Conservation (phyloP, 352 stramenopile species). For the Pythium oligandrum region DNA sequence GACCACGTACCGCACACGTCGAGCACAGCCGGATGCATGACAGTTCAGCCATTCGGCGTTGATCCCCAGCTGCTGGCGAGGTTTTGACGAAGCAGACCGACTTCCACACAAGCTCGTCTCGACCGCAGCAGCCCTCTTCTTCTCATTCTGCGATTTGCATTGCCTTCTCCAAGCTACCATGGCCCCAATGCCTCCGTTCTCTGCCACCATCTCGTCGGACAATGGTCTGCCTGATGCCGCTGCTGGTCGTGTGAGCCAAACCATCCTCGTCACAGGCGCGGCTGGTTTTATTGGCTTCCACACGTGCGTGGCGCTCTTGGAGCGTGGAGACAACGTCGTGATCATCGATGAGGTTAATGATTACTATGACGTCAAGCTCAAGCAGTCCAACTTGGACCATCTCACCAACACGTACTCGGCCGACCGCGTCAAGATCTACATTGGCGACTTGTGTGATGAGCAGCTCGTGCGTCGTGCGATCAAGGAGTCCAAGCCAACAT, state of each 20-base stretch:
- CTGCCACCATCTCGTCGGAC: conserved; percentile 1
- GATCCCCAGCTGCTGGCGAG: too few species aligned
- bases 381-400: conserved; percentile 92
- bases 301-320: conserved; percentile 87
- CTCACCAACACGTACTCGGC: conserved; percentile 52
- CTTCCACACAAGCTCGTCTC: neutral
- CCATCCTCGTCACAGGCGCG: conserved; percentile 88
- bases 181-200: conserved; percentile 27
- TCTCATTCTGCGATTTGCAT: too few species aligned
- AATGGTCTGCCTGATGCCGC: neutral
- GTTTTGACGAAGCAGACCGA: neutral
- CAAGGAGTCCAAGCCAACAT: conserved; percentile 70
- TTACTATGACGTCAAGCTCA: conserved; percentile 98
- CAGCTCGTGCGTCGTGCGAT: conserved; percentile 89
- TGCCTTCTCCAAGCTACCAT: conserved; percentile 6
- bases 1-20: too few species aligned
- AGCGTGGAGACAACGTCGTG: conserved; percentile 89
- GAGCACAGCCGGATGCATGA: too few species aligned
- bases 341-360: conserved; percentile 99
- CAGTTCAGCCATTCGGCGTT: too few species aligned
- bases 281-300: conserved; percentile 97
- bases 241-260: conserved; percentile 4
- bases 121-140: too few species aligned
- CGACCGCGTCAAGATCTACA: conserved; percentile 69
- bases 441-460: conserved; percentile 94